Conservation (phyloP, 1,284 basidiomycete genomes). For the Hypsizygus ulmarius region DNA sequence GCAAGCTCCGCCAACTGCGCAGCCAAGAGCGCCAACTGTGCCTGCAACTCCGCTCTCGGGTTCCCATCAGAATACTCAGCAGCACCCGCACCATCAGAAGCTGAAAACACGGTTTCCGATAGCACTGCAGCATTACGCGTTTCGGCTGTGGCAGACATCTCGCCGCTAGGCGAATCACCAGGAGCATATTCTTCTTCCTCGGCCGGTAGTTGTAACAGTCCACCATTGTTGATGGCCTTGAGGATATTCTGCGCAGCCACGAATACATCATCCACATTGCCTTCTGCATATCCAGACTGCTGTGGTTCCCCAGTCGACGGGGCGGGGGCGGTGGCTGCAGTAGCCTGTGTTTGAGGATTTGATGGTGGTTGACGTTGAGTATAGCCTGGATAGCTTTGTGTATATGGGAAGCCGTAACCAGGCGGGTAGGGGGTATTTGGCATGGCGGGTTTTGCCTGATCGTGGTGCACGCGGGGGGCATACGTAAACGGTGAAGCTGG, state of each 20-base stretch:
- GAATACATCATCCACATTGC: conserved; percentile 58
- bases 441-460: conserved; percentile 28
- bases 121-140: not conserved
- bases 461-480: conserved; percentile 44
- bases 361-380: conserved; percentile 20
- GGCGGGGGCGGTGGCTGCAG: conserved; percentile 13
- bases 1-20: conserved; percentile 30
- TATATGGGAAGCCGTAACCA: conserved; percentile 28
- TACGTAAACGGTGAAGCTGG: conserved; percentile 60
- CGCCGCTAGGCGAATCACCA: not conserved
- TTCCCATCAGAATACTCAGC: conserved; percentile 6
- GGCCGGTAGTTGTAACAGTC: conserved; percentile 40
- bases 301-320: conserved; percentile 17
- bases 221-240: conserved; percentile 70
- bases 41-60: conserved; percentile 25
- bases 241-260: conserved; percentile 75
- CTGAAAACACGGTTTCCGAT: conserved; percentile 1
- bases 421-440: conserved; percentile 27
- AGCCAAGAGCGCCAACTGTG: conserved; percentile 28
- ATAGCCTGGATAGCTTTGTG: conserved; percentile 27
- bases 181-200: conserved; percentile 28
- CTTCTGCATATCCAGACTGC: conserved; percentile 26
- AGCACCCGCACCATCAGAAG: not conserved
- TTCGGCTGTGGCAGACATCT: conserved; percentile 12
- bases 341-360: conserved; percentile 17